phyloP scores from a whole-genome alignment of 2,329 filamentous ascomycete genomes.

The Botrytis fragariae region DNA sequence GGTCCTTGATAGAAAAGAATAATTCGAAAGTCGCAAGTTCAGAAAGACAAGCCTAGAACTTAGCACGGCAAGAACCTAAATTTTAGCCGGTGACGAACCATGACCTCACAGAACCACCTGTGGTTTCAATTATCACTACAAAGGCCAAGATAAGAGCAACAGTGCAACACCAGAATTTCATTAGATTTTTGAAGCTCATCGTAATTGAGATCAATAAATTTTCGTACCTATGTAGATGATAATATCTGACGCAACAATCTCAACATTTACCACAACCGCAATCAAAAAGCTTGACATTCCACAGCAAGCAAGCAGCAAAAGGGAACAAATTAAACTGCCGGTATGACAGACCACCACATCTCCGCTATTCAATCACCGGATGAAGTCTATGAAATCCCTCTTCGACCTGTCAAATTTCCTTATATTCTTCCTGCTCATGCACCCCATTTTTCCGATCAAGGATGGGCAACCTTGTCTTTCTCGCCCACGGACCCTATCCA shows the following conservation, averaged over 20 bases:
- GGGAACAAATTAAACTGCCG: background rate
- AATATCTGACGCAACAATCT: background rate
- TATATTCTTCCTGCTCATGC: slow-evolving; percentile 26
- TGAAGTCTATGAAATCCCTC: slow-evolving; percentile 1
- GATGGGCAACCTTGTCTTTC: slow-evolving; percentile 32
- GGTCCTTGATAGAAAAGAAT: background rate
- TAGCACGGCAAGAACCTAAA: background rate
- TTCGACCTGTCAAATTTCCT: slow-evolving; percentile 24
- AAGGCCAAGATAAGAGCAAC: background rate
- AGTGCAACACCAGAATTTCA: background rate
- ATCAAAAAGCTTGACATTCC: background rate
- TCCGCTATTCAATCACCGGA: background rate
- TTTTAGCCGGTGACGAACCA: background rate
- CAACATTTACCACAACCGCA: no score
- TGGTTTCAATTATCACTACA: background rate
- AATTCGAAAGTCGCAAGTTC: background rate
- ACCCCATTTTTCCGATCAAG: slow-evolving; percentile 28
- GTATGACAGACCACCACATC: background rate
- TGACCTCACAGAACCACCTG: background rate
- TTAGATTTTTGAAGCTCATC: background rate
- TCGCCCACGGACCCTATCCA: slow-evolving; percentile 23
- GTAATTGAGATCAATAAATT: background rate
- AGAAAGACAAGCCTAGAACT: background rate
- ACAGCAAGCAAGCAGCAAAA: background rate
- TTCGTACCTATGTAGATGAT: background rate